These are phyloP conservation scores for Paramecium biaurelia DNA, from an alignment of 73 alveolate genomes.

Conservation along the genomic window DNA sequence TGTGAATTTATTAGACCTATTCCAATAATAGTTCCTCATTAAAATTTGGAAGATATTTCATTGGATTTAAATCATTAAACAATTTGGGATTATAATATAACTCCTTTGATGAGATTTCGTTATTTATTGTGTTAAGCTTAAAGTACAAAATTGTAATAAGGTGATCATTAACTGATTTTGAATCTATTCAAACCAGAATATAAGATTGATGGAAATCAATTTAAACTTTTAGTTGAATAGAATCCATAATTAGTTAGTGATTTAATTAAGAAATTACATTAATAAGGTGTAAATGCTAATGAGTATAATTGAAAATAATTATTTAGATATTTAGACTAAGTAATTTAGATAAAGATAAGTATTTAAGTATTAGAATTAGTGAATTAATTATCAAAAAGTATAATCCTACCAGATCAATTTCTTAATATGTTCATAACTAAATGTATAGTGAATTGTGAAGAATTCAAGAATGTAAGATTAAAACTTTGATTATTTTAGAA, in stretches of 20 bases:
- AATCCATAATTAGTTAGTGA: neutral
- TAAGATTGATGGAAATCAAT: neutral
- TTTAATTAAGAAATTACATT: neutral
- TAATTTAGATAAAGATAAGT: neutral
- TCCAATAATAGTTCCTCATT: neutral
- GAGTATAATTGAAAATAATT: neutral
- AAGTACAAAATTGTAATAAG: neutral
- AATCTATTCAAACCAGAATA: neutral
- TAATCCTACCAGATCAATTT: neutral
- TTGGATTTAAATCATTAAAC: neutral
- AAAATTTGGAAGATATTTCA: neutral
- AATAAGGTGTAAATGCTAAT: neutral
- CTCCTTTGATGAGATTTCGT: neutral
- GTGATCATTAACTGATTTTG: neutral
- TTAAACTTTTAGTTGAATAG: neutral
- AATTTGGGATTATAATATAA: neutral
- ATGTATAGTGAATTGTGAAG: neutral
- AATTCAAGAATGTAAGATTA: neutral
- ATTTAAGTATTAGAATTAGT: neutral
- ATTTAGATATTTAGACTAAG: neutral
- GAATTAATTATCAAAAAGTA: neutral
- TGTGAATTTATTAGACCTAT: neutral
- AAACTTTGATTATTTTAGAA: neutral
- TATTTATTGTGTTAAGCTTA: neutral
- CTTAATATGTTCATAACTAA: neutral